These are phyloP conservation scores for Globisporangium paddicum DNA, from an alignment of 352 stramenopile genomes.

Conservation along the genomic window DNA sequence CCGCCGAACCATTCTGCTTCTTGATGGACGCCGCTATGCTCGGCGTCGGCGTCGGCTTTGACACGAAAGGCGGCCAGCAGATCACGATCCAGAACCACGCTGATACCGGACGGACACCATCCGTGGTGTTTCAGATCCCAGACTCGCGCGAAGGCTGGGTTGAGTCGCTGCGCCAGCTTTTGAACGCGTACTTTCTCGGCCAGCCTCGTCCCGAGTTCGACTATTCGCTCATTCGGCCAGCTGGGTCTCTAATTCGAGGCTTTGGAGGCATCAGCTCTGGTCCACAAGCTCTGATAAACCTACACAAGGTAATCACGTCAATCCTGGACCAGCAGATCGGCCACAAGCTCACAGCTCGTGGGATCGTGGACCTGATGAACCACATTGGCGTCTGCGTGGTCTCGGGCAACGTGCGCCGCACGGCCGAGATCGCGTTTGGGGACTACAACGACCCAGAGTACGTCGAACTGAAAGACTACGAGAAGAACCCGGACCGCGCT, in stretches of 20 bases:
- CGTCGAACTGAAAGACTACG: slow-evolving; percentile 91
- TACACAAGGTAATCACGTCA: slow-evolving; percentile 64
- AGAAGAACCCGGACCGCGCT: slow-evolving; percentile 83
- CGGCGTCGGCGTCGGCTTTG: slow-evolving; percentile 92
- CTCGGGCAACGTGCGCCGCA: slow-evolving; percentile 89
- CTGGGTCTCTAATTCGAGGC: slow-evolving; percentile 81
- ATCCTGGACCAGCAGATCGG: slow-evolving; percentile 52
- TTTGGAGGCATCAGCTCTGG: slow-evolving; percentile 91
- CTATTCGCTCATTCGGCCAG: slow-evolving; percentile 78
- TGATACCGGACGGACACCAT: slow-evolving; percentile 13
- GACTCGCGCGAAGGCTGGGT: slow-evolving; percentile 88
- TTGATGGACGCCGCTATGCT: slow-evolving; percentile 96
- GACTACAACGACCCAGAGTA: slow-evolving; percentile 84
- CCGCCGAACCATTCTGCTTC: slow-evolving; percentile 89
- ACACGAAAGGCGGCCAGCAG: slow-evolving; percentile 85
- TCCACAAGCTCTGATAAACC: slow-evolving; percentile 55
- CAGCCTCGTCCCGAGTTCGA: slow-evolving; percentile 52
- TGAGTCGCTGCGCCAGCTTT: slow-evolving; percentile 67
- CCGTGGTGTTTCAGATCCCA: slow-evolving; percentile 32
- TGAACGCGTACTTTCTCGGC: slow-evolving; percentile 84
- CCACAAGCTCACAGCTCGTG: slow-evolving; percentile 47
- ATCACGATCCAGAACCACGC: slow-evolving; percentile 31
- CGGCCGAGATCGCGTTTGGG: slow-evolving; percentile 93
- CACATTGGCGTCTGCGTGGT: slow-evolving; percentile 88
- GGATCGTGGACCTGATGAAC: slow-evolving; percentile 94